Evolutionary conservation across 148 eudicot genomes (phyloP), one percentile per base, ranked within the genome.

Genomic region (Vaccinium macrocarpon): DNA sequence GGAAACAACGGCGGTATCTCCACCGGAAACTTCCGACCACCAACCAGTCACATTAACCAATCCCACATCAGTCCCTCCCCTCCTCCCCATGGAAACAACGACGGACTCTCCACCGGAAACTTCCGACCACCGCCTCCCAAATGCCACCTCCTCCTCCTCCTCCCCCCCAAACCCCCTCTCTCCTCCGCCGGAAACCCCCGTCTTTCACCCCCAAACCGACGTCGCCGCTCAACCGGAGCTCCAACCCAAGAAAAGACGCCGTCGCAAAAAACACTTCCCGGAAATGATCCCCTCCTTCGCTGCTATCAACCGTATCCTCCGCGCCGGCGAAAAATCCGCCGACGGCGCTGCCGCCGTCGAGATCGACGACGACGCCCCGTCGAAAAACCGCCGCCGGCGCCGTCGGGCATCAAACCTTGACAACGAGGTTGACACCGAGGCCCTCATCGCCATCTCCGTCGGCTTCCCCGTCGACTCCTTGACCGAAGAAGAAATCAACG

Each of bases 391-490:
- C 76, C 96, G 94, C 11, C 98, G 92, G 13, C 61, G 71, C 29
- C 89, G 96, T 10, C 82, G 90, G 23, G 55, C 85, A 18, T 51
- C 91, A 61, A 86, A 86, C 46, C 78, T 89, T 71, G 72, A 87
- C 71, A 86, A 87, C 53, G 95, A 90, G 29, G 90, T 92, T 82
- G 93, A 93, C 61, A 87, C 92, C 21, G 95, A 95, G 50, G 90
- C 99, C 82, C 89, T 97, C 13, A 97, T 97, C 49, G 96, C 99
- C 4, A 86, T 97, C 87, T 95, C 98, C 53, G 99, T 95, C 23
- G 99, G 99, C 0, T 97, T 97, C 71, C 98, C 99, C 0, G 85
- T 92, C 8, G 98, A 95, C 32, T 93, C 97, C 8, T 89, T 97
- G 6, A 93, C 98, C 16, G 99, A 97, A 78, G 98, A 97, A 50